phyloP scores from a whole-genome alignment of 1,284 basidiomycete genomes.

The Trametes hirsuta region DNA sequence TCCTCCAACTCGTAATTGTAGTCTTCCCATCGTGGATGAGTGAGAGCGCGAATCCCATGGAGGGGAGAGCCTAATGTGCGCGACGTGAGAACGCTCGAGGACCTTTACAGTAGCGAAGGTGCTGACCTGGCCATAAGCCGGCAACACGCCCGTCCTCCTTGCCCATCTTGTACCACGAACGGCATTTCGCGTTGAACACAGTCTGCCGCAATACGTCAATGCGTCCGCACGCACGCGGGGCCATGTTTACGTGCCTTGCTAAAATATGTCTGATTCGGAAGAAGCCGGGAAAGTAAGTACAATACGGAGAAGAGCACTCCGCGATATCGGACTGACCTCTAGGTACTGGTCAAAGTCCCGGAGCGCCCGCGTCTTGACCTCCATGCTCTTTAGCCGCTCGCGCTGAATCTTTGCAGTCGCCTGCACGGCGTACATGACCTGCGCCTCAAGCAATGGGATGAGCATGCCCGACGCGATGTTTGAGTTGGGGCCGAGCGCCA shows the following conservation, averaged over 20 bases:
- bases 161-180: conserved; percentile 70
- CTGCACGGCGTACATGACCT: conserved; percentile 56
- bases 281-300: too few relatives aligned
- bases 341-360: conserved; percentile 61
- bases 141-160: conserved; percentile 59
- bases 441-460: conserved; percentile 54
- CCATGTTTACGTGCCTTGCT: conserved; percentile 39
- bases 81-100: neutral
- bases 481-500: conserved; percentile 58
- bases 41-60: conserved; percentile 53
- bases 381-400: conserved; percentile 61
- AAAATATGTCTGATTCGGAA: conserved; percentile 43
- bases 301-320: too few relatives aligned
- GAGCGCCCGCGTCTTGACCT: conserved; percentile 59
- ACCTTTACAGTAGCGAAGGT: too few relatives aligned
- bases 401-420: conserved; percentile 60
- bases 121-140: conserved; percentile 61
- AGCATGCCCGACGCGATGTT: conserved; percentile 55
- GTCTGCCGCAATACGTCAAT: conserved; percentile 40
- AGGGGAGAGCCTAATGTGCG: conserved; percentile 52
- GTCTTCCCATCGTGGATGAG: conserved; percentile 68
- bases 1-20: conserved; percentile 56
- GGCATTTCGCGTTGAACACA: conserved; percentile 60
- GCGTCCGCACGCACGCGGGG: too few relatives aligned
- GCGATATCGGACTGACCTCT: conserved; percentile 34